Base-by-base conservation (phyloP, 2,329 filamentous ascomycete species). In the Mycogone perniciosa region DNA sequence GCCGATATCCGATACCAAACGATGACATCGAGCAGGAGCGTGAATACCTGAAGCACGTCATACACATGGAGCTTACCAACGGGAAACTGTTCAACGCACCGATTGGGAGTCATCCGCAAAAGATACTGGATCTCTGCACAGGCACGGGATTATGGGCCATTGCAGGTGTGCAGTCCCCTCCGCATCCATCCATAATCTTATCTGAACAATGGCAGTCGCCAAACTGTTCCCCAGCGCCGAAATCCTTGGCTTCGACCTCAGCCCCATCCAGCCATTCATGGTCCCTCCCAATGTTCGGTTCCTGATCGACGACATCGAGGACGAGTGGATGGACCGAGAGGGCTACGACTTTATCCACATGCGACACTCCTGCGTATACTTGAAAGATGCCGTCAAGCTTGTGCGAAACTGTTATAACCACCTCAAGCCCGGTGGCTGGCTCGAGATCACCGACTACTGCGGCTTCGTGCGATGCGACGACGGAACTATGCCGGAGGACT, bases 371-470 rank as follows among this genome's bases (percentile, higher is more conserved):
- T 58, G 54, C 48, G 50, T 41, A 44, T 59, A 31, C 31, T 33
- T 60, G 8, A 53, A 54, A 26, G 51, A 60, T 26, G 48, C 58
- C 7, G 13, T 53, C 39, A 48, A 51, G 30, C 54, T 59, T 3
- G 41, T 59, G 9, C 40, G 29, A 7, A 55, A 59, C 34, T 52
- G 52, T 35, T 59, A 57, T 30, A 41, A 54, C 30, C 57, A 68
- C 48, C 57, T 73, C 1, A 62, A 63, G 31, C 72, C 73, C 2
- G 72, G 73, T 39, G 72, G 72, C 42, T 73, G 71, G 65, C 60
- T 75, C 27, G 72, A 76, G 57, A 61, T 72, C 11, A 65, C 70
- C 37, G 71, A 73, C 35, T 58, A 69, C 31, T 62, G 67, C 46
- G 61, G 60, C 38, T 57, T 54, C 20, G 59, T 68, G 10, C 59